phyloP scores from a whole-genome alignment of 306 rosid species.

The Vigna unguiculata region DNA sequence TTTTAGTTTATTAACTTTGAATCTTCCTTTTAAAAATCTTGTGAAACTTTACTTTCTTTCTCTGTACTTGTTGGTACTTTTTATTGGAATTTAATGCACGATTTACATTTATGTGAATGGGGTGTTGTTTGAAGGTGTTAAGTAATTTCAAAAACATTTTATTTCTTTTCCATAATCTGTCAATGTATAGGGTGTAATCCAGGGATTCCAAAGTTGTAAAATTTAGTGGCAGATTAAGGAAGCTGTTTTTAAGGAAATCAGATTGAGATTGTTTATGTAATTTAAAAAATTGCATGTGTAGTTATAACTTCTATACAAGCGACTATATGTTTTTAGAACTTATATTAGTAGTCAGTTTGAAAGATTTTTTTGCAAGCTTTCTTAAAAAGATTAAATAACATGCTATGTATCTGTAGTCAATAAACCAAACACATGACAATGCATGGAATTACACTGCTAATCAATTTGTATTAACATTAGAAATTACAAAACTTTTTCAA shows the following conservation, averaged over 20 bases:
- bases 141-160: not conserved
- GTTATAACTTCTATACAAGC: not conserved
- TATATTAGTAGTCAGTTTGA: not conserved
- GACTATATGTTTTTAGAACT: not conserved
- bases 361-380: no score
- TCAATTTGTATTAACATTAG: not conserved
- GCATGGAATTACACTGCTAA: not conserved
- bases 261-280: conserved; percentile 1
- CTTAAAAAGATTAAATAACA: no score
- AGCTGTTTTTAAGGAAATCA: not conserved
- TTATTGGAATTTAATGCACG: not conserved
- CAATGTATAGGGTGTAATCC: not conserved
- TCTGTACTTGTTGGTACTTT: not conserved
- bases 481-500: not conserved
- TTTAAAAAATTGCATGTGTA: not conserved
- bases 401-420: no score
- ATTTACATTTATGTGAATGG: not conserved
- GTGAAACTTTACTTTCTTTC: not conserved
- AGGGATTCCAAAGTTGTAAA: not conserved
- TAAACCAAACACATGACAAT: not conserved
- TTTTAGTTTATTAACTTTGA: conserved; percentile 5
- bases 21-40: not conserved
- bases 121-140: not conserved
- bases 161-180: not conserved
- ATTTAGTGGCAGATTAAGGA: not conserved